Conservation (phyloP, 129 eudicot genomes). For the Deinandra increscens region DNA sequence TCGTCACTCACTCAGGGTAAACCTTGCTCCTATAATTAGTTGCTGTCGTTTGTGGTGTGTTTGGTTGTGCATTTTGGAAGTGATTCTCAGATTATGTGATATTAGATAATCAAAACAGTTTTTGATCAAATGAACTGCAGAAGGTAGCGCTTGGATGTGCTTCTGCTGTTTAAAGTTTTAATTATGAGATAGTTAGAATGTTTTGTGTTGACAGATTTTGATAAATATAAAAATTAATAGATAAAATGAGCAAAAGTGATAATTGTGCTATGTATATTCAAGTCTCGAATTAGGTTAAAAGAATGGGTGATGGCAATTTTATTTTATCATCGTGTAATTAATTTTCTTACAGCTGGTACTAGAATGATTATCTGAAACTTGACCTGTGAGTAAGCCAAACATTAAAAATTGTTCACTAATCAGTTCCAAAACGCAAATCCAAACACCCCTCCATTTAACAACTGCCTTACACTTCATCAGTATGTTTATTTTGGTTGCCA, state of each 20-base stretch:
- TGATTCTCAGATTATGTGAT: neutral
- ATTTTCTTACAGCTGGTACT: neutral
- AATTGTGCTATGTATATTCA: neutral
- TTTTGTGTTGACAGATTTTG: neutral
- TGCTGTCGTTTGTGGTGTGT: neutral
- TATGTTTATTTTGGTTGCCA: neutral
- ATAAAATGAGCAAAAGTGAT: neutral
- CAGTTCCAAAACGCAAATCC: neutral
- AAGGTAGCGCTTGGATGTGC: neutral
- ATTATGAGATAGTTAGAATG: neutral
- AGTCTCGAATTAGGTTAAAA: neutral
- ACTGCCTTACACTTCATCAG: neutral
- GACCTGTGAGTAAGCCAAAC: neutral
- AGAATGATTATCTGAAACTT: neutral
- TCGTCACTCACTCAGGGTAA: constrained; percentile 92
- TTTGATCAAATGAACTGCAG: neutral
- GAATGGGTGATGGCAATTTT: neutral
- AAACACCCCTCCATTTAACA: neutral
- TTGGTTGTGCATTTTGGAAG: neutral
- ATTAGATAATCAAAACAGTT: neutral
- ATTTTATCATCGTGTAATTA: neutral
- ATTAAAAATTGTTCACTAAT: neutral
- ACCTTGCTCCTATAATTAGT: neutral
- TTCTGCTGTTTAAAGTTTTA: constrained; percentile 1
- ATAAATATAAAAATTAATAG: neutral